Base-by-base conservation (phyloP, 202 grass and related monocot genomes). In the Digitaria exilis region DNA sequence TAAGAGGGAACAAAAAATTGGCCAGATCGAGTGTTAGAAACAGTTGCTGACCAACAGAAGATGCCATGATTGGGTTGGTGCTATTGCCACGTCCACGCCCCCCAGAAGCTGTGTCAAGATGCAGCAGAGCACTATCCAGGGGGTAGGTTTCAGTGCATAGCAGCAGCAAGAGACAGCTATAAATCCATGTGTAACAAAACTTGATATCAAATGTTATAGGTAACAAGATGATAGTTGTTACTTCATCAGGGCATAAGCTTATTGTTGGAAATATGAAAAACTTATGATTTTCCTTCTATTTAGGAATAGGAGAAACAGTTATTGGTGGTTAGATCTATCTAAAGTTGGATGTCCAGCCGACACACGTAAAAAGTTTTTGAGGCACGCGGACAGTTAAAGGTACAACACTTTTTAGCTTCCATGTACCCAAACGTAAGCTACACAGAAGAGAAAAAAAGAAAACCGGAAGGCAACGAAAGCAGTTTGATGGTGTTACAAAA, bases 171-270 rank as follows among this genome's bases (percentile, higher is more conserved):
- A 62, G 49, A 75, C 60, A 50, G 62, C 34, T 80, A 63, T 28
- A 72, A 63, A 70, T 77, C 19, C 24, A 14, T 17, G 34, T 66
- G 37, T 34, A 35, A 86, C 56, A 39, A 34, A 21, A 32, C 65
- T 35, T 55, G 8, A 66, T 4, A 78, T 52, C 22, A 68, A 67
- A 70, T 41, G 56, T 29, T 80, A 61, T 62, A 81, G 65, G 61
- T 58, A 65, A 84, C 39, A 81, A 1, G 16, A 42, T 82, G 17
- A 79, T 67, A 18, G 30, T 43, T 49, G 64, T 89, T 56, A 71
- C 65, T 65, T 48, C 35, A 75, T 29, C 10, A 28, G 32, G 42
- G 55, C 44, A 71, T 19, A 30, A 71, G 39, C 31, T 82, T 31
- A 82, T 6, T 10, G 21, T 26, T 5, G 18, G 35, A 30, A 86